A percentile compares a stretch with the other conserved stretches of the same genome.
phyloP scores from a whole-genome alignment of 345 rosid genomes.

The Eucalyptus regnans region DNA sequence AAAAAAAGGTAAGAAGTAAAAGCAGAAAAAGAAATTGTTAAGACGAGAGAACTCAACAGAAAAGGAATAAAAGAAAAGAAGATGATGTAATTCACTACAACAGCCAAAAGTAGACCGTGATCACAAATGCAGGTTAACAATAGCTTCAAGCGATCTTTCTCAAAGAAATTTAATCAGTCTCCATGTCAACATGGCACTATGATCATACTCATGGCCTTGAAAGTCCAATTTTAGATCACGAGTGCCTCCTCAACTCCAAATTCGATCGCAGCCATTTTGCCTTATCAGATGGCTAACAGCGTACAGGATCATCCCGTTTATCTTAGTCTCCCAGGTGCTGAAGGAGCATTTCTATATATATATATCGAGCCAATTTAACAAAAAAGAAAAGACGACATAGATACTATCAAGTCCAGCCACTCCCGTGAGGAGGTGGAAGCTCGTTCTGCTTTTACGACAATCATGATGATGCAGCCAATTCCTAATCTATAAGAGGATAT shows the following conservation, averaged over 20 bases:
- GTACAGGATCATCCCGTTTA: neutral
- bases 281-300: neutral
- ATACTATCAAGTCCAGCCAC: neutral
- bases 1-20: neutral
- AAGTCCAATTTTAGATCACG: neutral
- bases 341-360: neutral
- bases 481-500: neutral
- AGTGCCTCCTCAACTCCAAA: neutral
- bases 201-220: neutral
- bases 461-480: neutral
- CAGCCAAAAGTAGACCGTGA: neutral
- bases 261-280: neutral
- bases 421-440: neutral
- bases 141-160: neutral
- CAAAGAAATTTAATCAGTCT: neutral
- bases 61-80: neutral
- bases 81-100: neutral
- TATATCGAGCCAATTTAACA: neutral
- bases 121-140: neutral
- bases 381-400: neutral
- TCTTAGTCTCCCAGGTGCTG: neutral
- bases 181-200: neutral
- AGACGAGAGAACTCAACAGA: neutral
- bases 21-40: neutral
- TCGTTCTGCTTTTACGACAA: neutral